phyloP scores from a whole-genome alignment of 1,284 basidiomycete species.

The Apiotrichum laibachii region DNA sequence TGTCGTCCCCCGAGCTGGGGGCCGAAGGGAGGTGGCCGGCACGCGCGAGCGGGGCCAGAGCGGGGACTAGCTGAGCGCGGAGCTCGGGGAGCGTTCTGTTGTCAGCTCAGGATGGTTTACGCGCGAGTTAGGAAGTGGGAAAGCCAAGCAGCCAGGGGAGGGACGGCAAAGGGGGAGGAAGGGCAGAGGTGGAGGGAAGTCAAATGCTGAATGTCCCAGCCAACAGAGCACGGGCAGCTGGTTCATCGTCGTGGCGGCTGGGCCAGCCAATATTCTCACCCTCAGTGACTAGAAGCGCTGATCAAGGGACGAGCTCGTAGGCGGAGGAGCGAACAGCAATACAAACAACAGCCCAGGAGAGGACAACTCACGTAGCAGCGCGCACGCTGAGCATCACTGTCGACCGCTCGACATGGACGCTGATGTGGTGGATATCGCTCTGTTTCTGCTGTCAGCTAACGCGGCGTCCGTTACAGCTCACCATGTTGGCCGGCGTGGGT shows the following conservation, averaged over 20 bases:
- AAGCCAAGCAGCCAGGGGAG: not conserved
- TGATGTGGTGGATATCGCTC: conserved; percentile 37
- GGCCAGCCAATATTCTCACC: too few species aligned
- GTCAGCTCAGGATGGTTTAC: too few species aligned
- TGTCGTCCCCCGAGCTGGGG: conserved; percentile 24
- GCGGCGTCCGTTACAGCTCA: not conserved
- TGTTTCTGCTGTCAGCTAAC: conserved; percentile 19
- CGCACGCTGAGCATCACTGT: conserved; percentile 42
- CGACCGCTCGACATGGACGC: conserved; percentile 39
- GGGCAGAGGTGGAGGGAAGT: too few species aligned
- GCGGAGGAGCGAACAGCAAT: not conserved
- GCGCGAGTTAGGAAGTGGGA: not conserved
- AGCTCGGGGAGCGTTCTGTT: conserved; percentile 14
- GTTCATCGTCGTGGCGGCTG: too few species aligned
- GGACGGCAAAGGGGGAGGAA: not conserved
- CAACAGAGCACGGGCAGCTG: too few species aligned
- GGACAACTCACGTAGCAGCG: conserved; percentile 32
- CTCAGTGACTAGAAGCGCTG: too few species aligned
- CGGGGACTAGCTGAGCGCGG: conserved; percentile 25
- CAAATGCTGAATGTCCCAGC: too few species aligned
- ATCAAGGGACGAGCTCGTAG: not conserved
- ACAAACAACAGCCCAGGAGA: not conserved
- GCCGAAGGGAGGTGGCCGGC: conserved; percentile 15
- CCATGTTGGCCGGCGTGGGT: not conserved
- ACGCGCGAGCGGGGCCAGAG: conserved; percentile 27